phyloP scores from a whole-genome alignment of 768 basidiomycete species.

The Albatrellus ellisii region DNA sequence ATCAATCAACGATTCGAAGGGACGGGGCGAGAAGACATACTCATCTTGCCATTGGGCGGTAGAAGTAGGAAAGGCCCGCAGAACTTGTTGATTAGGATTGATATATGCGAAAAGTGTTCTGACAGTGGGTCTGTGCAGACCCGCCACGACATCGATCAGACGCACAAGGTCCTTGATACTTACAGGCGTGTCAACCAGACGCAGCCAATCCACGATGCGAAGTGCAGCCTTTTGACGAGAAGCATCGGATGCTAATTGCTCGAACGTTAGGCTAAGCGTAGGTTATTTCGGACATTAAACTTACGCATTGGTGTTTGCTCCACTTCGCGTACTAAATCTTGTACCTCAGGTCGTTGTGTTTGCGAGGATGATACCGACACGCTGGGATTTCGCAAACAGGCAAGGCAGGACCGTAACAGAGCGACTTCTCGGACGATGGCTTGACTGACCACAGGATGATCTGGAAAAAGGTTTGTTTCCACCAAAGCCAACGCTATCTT shows the following conservation, averaged over 20 bases:
- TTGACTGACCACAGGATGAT: conserved; percentile 14
- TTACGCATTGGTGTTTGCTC: conserved; percentile 34
- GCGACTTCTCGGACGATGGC: conserved; percentile 34
- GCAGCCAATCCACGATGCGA: conserved; percentile 53
- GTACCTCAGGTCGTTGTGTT: conserved; percentile 19
- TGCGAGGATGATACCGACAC: too few species aligned
- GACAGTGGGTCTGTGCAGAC: conserved; percentile 30
- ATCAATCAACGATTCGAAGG: background rate
- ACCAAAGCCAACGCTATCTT: conserved; percentile 26
- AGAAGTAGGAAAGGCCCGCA: conserved; percentile 21
- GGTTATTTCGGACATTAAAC: background rate
- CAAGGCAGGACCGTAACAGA: conserved; percentile 23
- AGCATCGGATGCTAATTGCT: background rate
- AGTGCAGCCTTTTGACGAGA: conserved; percentile 28
- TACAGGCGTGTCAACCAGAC: conserved; percentile 29
- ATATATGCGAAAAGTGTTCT: conserved; percentile 29
- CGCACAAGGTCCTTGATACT: conserved; percentile 26
- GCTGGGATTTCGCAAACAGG: too few species aligned
- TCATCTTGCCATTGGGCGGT: background rate
- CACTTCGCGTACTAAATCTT: conserved; percentile 31
- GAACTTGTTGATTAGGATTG: conserved; percentile 25
- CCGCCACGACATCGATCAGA: conserved; percentile 25
- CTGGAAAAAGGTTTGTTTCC: conserved; percentile 19
- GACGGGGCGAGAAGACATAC: background rate
- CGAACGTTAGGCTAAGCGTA: too few species aligned